Percentiles rank a stretch among this genome's conserved stretches.
These are phyloP conservation scores for Entophlyctis helioformis DNA, from an alignment of 192 early-diverging fungal genomes.

Conservation along the genomic window DNA sequence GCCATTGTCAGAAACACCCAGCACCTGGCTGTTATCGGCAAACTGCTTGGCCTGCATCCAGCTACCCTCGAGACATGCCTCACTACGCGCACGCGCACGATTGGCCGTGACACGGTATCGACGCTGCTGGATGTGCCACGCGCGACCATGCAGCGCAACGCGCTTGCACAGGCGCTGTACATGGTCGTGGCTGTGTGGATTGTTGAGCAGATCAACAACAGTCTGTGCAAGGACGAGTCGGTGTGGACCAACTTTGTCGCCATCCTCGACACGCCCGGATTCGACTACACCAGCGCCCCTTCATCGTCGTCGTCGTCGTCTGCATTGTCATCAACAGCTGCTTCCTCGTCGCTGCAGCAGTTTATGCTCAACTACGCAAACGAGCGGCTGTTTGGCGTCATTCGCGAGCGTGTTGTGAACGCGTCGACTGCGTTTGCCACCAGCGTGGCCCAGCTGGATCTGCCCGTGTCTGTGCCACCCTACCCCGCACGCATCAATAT, in stretches of 20 bases:
- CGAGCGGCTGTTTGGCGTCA: conserved; percentile 48
- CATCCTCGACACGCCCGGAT: conserved; percentile 61
- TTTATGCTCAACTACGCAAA: conserved; percentile 35
- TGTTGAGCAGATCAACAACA: conserved; percentile 75
- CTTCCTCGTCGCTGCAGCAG: too few relatives aligned
- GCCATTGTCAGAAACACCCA: conserved; percentile 57
- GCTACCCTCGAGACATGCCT: conserved; percentile 62
- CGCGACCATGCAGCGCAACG: conserved; percentile 63
- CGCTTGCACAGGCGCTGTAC: conserved; percentile 66
- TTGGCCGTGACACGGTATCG: conserved; percentile 72
- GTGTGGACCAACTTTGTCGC: conserved; percentile 69
- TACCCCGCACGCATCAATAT: too few relatives aligned
- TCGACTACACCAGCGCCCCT: too few relatives aligned
- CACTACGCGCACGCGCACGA: conserved; percentile 68
- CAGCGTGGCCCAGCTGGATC: conserved; percentile 26
- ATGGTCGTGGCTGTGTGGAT: conserved; percentile 64
- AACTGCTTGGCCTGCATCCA: conserved; percentile 67
- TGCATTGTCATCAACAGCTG: too few relatives aligned
- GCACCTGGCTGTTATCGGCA: conserved; percentile 61
- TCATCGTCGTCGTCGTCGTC: too few relatives aligned
- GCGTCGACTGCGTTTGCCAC: too few relatives aligned
- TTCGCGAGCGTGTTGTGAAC: conserved; percentile 44
- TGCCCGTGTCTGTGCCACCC: conserved; percentile 33
- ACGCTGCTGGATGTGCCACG: conserved; percentile 63
- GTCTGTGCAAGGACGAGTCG: conserved; percentile 57